Evolutionary conservation across 2,329 filamentous ascomycete genomes (phyloP).

Genomic region (Ophiostoma sp.): DNA sequence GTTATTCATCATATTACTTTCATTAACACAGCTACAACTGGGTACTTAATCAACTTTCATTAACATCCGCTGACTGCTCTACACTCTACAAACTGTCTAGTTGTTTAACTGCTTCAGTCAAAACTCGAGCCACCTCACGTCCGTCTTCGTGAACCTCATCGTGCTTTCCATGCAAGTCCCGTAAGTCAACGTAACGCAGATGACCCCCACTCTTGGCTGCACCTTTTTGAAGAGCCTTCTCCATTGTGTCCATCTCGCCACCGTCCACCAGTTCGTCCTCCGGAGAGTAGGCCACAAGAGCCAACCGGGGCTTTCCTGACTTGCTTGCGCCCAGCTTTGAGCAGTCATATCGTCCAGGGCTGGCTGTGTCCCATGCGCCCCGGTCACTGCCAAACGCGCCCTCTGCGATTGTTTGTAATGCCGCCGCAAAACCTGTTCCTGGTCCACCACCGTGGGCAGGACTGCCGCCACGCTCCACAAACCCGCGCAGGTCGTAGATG

Average conservation of each 20-base stretch:
- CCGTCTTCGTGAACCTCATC: conserved; percentile 65
- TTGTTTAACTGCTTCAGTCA: conserved; percentile 37
- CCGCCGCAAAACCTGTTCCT: conserved; percentile 46
- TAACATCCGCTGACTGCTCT: too few species aligned
- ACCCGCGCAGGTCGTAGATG: conserved; percentile 63
- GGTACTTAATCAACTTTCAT: not conserved
- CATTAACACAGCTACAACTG: not conserved
- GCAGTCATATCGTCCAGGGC: conserved; percentile 49
- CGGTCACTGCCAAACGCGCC: conserved; percentile 61
- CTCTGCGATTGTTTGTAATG: conserved; percentile 27
- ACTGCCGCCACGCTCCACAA: conserved; percentile 49
- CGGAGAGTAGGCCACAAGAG: conserved; percentile 47
- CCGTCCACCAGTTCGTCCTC: conserved; percentile 55
- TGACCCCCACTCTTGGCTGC: conserved; percentile 38
- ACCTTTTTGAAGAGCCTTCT: conserved; percentile 43
- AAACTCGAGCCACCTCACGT: conserved; percentile 52
- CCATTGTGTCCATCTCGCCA: conserved; percentile 61
- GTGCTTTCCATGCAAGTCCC: conserved; percentile 58
- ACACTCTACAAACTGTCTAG: conserved; percentile 12
- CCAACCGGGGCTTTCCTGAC: conserved; percentile 30
- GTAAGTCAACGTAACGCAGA: conserved; percentile 40
- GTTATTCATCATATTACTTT: not conserved
- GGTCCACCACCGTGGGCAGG: conserved; percentile 48
- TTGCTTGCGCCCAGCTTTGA: not conserved
- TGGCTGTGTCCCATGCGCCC: conserved; percentile 53